Evolutionary conservation across 805 yeast species (phyloP).

Genomic region (Wickerhamomyces ciferrii): DNA sequence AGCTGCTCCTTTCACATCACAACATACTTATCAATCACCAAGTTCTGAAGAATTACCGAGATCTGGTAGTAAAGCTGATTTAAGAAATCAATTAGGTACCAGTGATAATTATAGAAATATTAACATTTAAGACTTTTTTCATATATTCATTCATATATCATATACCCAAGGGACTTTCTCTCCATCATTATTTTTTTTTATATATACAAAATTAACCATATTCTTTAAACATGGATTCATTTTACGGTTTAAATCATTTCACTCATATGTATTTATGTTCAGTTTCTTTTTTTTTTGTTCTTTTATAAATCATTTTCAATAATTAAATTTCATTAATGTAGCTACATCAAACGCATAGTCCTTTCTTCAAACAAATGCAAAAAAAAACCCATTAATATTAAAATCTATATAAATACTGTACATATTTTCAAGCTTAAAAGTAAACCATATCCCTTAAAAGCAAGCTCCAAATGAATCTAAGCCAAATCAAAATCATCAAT

Average conservation of each 20-base stretch:
- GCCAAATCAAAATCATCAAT: conserved; percentile 55
- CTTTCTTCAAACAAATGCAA: background rate
- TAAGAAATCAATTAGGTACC: conserved; percentile 33
- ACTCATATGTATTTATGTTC: too few species aligned
- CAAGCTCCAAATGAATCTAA: conserved; percentile 15
- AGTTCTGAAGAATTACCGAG: conserved; percentile 23
- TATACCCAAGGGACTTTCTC: background rate
- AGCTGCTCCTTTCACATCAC: conserved; percentile 18
- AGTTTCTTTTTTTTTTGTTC: too few species aligned
- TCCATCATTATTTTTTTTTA: background rate
- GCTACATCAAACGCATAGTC: too few species aligned
- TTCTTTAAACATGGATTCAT: too few species aligned
- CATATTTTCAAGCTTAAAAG: too few species aligned
- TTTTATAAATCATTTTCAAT: too few species aligned
- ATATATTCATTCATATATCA: background rate
- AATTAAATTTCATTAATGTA: too few species aligned
- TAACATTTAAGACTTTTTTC: background rate
- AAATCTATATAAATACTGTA: background rate
- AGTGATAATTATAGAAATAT: conserved; percentile 28
- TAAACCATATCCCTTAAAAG: background rate
- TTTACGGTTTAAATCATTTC: too few species aligned
- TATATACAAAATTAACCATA: too few species aligned
- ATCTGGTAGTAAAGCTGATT: conserved; percentile 32
- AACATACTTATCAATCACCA: conserved; percentile 12
- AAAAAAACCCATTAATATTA: too few species aligned